These are phyloP conservation scores for Gardenia jasminoides DNA, from an alignment of 257 asterid species.

Conservation along the genomic window DNA sequence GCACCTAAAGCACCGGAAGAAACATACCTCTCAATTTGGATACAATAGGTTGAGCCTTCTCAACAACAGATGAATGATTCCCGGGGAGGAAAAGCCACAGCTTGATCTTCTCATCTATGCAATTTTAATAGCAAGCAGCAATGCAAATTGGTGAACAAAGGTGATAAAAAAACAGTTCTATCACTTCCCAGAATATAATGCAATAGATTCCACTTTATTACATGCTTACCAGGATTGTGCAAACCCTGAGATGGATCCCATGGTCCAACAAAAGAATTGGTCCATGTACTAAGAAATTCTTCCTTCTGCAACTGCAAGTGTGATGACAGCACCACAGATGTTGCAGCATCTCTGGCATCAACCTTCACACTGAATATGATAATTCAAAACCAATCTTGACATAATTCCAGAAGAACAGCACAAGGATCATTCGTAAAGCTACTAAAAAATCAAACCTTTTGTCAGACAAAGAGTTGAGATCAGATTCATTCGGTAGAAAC, in stretches of 20 bases:
- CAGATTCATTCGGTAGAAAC: conserved; percentile 83
- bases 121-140: conserved; percentile 31
- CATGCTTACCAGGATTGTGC: conserved; percentile 85
- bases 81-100: conserved; percentile 98
- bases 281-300: conserved; percentile 94
- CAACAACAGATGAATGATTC: conserved; percentile 68
- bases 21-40: conserved; percentile 76
- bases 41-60: conserved; percentile 80
- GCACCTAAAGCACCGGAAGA: neutral
- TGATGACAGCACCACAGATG: conserved; percentile 70
- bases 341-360: conserved; percentile 76
- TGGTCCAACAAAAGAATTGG: conserved; percentile 96
- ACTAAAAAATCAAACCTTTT: conserved; percentile 57
- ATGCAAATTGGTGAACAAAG: conserved; percentile 22
- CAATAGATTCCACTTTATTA: neutral
- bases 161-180: conserved; percentile 7
- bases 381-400: conserved; percentile 12
- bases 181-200: conserved; percentile 22
- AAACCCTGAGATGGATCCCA: conserved; percentile 99
- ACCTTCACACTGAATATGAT: conserved; percentile 50
- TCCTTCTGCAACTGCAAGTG: conserved; percentile 90
- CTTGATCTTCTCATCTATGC: conserved; percentile 92
- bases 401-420: neutral
- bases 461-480: conserved; percentile 58
- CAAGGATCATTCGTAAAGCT: neutral